Evolutionary conservation across 306 rosid species (phyloP).

Genomic region (Prunus mongolica): DNA sequence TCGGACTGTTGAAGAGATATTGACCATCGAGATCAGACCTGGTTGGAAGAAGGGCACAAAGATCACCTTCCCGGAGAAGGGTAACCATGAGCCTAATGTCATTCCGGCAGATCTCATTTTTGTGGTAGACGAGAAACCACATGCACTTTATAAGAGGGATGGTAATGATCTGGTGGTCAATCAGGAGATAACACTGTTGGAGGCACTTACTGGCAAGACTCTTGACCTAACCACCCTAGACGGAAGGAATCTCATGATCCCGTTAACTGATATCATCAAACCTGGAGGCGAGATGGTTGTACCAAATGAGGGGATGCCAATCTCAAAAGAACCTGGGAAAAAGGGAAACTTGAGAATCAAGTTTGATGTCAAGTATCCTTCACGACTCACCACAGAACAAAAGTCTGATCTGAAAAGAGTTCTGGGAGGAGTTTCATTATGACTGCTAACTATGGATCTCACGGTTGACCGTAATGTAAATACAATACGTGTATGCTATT

Average conservation of each 20-base stretch:
- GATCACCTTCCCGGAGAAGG: conserved; percentile 87
- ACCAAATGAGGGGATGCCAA: conserved; percentile 91
- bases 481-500: conserved; percentile 9
- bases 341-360: conserved; percentile 82
- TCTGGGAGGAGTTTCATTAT: conserved; percentile 54
- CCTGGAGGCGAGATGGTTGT: conserved; percentile 64
- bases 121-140: conserved; percentile 91
- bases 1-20: conserved; percentile 71
- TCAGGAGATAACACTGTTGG: conserved; percentile 82
- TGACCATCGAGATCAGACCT: conserved; percentile 81
- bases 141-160: conserved; percentile 69
- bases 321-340: conserved; percentile 80
- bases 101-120: conserved; percentile 81
- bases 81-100: conserved; percentile 83
- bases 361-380: conserved; percentile 79
- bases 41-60: conserved; percentile 99
- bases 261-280: conserved; percentile 59
- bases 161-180: conserved; percentile 77
- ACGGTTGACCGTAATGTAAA: conserved; percentile 27
- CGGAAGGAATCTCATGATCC: conserved; percentile 67
- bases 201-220: conserved; percentile 82
- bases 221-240: conserved; percentile 63
- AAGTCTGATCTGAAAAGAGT: conserved; percentile 81
- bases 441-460: conserved; percentile 28
- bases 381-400: conserved; percentile 68